Percentiles rank a stretch among this genome's conserved stretches.
phyloP scores from a whole-genome alignment of 768 basidiomycete species.

The Russula brevipes region DNA sequence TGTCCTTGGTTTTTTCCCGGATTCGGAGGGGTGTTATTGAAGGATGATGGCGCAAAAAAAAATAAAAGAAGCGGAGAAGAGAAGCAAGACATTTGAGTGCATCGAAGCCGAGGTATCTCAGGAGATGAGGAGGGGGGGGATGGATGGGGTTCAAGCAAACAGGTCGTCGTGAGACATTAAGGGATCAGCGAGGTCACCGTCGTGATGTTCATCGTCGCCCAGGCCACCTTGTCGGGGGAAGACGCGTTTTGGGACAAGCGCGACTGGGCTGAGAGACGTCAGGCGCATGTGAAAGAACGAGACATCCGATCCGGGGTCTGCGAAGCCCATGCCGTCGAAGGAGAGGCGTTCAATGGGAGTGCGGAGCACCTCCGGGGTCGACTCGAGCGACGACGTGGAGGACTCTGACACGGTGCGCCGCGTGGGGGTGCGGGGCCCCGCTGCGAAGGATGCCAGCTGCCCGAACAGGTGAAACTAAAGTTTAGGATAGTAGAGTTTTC shows the following conservation, averaged over 20 bases:
- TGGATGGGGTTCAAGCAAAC: constrained; percentile 19
- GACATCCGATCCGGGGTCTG: constrained; percentile 18
- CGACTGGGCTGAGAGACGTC: constrained; percentile 5
- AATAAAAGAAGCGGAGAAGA: neutral
- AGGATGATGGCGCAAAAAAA: constrained; percentile 1
- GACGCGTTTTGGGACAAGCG: constrained; percentile 5
- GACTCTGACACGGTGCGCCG: constrained; percentile 24
- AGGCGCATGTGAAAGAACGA: constrained; percentile 16
- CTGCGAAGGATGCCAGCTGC: neutral
- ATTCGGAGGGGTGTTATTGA: neutral
- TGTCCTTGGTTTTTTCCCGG: neutral
- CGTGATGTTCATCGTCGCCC: neutral
- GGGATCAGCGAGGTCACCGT: constrained; percentile 6
- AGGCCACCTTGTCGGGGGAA: neutral
- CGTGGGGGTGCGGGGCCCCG: constrained; percentile 33
- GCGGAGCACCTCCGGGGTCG: constrained; percentile 20
- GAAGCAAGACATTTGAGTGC: constrained; percentile 9
- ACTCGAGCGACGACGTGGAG: constrained; percentile 22
- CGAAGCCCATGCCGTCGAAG: constrained; percentile 24
- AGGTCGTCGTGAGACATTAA: constrained; percentile 24
- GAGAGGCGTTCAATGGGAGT: constrained; percentile 24
- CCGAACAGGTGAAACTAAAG: constrained; percentile 7
- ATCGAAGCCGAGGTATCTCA: constrained; percentile 15
- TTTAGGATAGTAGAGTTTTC: neutral
- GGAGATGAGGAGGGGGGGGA: neutral